phyloP scores from a whole-genome alignment of 345 rosid species.

The Syzygium aromaticum region DNA sequence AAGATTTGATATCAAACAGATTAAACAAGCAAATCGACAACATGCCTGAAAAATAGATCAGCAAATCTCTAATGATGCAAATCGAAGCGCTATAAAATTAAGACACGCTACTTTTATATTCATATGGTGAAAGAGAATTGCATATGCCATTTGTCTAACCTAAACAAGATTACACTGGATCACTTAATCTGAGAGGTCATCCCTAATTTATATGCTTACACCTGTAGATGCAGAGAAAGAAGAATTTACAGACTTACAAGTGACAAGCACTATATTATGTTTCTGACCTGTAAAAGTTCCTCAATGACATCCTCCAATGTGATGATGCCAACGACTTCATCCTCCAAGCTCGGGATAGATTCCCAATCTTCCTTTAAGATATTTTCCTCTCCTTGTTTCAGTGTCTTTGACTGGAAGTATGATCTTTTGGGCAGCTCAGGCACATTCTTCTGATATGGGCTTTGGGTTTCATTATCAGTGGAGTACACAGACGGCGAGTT shows the following conservation, averaged over 20 bases:
- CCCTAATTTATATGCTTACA: neutral
- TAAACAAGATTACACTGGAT: neutral
- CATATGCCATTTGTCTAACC: neutral
- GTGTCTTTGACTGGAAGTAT: neutral
- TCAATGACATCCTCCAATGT: constrained; percentile 92
- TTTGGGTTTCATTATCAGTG: neutral
- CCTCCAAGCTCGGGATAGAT: constrained; percentile 21
- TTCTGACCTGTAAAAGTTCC: constrained; percentile 59
- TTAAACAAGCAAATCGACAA: neutral
- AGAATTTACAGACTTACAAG: neutral
- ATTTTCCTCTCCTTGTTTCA: constrained; percentile 2
- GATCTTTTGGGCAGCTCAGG: neutral
- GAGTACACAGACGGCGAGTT: constrained; percentile 14
- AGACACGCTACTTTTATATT: neutral
- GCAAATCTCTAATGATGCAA: neutral
- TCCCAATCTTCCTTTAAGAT: constrained; percentile 19
- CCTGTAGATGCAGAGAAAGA: neutral
- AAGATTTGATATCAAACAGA: neutral
- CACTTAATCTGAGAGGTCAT: neutral
- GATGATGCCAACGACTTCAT: constrained; percentile 64
- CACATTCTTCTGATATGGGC: neutral
- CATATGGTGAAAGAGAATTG: neutral
- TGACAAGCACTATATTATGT: neutral
- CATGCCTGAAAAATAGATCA: neutral
- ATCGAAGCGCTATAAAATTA: neutral